Evolutionary conservation across 2,329 filamentous ascomycete genomes (phyloP), one percentile per base, ranked within the genome.

Genomic region (Alternaria rosae): DNA sequence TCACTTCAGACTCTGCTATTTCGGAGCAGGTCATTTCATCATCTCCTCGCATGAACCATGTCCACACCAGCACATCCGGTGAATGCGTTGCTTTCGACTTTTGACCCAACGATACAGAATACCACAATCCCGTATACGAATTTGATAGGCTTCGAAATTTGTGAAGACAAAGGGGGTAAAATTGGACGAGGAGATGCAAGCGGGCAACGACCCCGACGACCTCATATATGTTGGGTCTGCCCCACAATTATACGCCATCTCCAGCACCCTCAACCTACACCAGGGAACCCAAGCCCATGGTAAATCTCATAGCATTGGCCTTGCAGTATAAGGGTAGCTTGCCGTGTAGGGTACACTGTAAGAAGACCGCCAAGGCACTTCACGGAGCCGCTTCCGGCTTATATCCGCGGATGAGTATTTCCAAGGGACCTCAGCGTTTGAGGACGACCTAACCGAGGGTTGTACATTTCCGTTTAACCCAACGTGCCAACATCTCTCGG

Each of bases 351-450:
- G 20, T 15, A n/a, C n/a, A 8, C 17, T 57, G 23, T 6, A 26
- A 11, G 21, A 30, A 28, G 26, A 57, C 17, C 20, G 45, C 47
- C 55, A 23, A 53, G 45, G 20, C 35, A 52, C 17, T 32, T 17
- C 12, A 21, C 55, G 44, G 47, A 57, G 47, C 35, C 5, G 20
- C 38, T 44, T 52, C 47, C 47, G 35, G 47, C 47, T 57, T 53
- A 53, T 26, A 25, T 17, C 20, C 26, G 35, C 35, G 30, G 47
- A 51, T 21, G 47, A 51, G 47, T 10, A 51, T 21, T 10, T 38
- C 20, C 47, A 51, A 51, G 47, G 23, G 30, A 51, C 9, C 30
- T 51, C 28, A 51, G 47, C 20, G 13, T 20, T n/a, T 51, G 8
- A 6, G 5, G 47, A 51, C 13, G 28, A 51, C 47, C 20, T 51